Percentiles rank a stretch among this genome's conserved stretches.
phyloP scores from a whole-genome alignment of 352 stramenopile genomes.

The Pythium scleroteichum region DNA sequence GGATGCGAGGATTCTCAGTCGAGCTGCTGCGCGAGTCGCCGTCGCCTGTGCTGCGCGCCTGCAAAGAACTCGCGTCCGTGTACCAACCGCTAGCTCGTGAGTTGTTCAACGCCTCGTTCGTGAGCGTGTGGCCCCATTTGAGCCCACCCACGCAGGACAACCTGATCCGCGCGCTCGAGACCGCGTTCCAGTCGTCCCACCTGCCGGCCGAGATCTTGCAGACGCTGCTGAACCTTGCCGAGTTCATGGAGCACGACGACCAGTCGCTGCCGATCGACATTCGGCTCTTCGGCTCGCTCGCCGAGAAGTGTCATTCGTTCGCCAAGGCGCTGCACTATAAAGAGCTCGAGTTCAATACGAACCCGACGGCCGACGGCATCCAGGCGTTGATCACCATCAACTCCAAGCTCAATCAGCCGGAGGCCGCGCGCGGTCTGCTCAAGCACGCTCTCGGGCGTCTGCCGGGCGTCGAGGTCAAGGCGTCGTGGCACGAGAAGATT shows the following conservation, averaged over 20 bases:
- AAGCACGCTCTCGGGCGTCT: conserved; percentile 90
- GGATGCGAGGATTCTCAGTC: conserved; percentile 97
- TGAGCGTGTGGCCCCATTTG: conserved; percentile 98
- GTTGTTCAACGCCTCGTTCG: conserved; percentile 99
- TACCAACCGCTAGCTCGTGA: conserved; percentile 98
- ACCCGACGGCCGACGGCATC: conserved; percentile 91
- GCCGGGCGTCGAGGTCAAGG: conserved; percentile 86
- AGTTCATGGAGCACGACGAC: conserved; percentile 99
- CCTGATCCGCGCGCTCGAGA: conserved; percentile 94
- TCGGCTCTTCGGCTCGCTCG: conserved; percentile 94
- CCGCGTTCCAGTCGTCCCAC: conserved; percentile 91
- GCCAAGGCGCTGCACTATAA: conserved; percentile 99
- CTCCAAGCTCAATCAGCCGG: conserved; percentile 95
- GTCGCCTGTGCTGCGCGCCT: conserved; percentile 93
- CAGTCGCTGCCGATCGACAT: conserved; percentile 97
- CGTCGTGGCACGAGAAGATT: conserved; percentile 98
- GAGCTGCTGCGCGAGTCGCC: conserved; percentile 97
- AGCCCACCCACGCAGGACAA: conserved; percentile 88
- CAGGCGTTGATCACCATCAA: conserved; percentile 99
- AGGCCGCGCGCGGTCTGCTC: conserved; percentile 98
- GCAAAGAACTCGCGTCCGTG: conserved; percentile 95
- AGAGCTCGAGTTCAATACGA: conserved; percentile 97
- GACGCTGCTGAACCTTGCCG: conserved; percentile 97
- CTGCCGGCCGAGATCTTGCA: conserved; percentile 98
- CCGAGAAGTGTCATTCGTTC: conserved; percentile 98